Base-by-base conservation (phyloP, 371 early-diverging fungal genomes). In the Haplosporangium sp. region DNA sequence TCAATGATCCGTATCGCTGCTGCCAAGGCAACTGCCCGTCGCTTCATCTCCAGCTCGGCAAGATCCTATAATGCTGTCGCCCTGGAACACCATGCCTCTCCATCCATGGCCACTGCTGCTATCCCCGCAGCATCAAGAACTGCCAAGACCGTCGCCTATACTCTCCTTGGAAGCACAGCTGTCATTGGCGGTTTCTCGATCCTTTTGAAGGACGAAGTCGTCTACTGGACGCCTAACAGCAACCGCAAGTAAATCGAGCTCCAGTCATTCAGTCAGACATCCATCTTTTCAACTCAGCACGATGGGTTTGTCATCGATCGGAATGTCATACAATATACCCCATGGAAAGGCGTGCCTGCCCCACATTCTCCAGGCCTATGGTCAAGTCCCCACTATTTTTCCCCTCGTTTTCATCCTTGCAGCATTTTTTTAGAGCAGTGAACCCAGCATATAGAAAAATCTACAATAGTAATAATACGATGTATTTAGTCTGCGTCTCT, bases 161-260 rank as follows among this genome's bases (percentile, higher is more conserved):
- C 66, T 8, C 62, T 72, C 45, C 42, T 72, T 36, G 65, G 60
- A 47, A 55, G 56, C 41, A 59, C 72, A 11, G 66, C 66, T 42
- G 57, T 72, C 46, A 62, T 72, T 37, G 66, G 61, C 36, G 66
- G 72, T 40, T 36, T 59, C 57, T 64, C 72, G 11, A 41, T 53
- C 40, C 50, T 65, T 18, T 55, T 72, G 46, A 72, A 72, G 66
- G 72, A 72, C 36, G 72, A 72, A 62, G 72, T 72, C 61, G 50
- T 72, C 41, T 72, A 72, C 72, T 72, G 72, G 72, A 72, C 72
- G n/a, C 72, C 72, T 8, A 72, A 72, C 61, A 61, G 29, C 29
- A 29, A 56, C 66, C 72, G 72, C 72, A 65, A 65, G 66, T 72
- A 72, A 65, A 65, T 14, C 8, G 50, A 21, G 10, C 7, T 18